Evolutionary conservation across 1,139 yeast genomes (phyloP), one percentile per base, ranked within the genome.

Genomic region (Sugiyamaella neomexicana): DNA sequence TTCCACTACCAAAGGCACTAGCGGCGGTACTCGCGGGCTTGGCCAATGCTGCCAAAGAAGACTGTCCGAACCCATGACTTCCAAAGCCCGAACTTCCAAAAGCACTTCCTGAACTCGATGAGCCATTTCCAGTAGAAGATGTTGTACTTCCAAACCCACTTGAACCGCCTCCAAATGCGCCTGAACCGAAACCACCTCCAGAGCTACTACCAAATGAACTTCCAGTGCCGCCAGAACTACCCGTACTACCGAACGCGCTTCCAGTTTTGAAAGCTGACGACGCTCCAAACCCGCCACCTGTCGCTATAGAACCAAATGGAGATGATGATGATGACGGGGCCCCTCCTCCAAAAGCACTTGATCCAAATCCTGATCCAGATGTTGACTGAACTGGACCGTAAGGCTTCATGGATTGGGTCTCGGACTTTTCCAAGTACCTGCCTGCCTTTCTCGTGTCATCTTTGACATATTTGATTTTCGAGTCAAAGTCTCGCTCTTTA

Each of bases 341-440:
- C 9, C 31, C 31, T 27, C 32, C 50, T 13, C 68, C 71, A 61
- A 68, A 66, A 32, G 56, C 48, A 15, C 51, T 17, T 12, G 43
- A n/a, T 9, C 46, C 50, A 23, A 40, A 39, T 5, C 50, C 44
- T 23, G 49, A 53, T 43, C 38, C 52, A 17, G 46, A 47, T 6
- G 56, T 42, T 8, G 55, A 37, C 29, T 39, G 46, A 25, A 34
- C 40, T 15, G 63, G 56, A 3, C 58, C 58, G 37, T 44, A 60
- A 1, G 63, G 61, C 45, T 63, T 64, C 29, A 65, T 63, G 15
- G 70, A 68, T 25, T 20, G 43, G 27, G 69, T 69, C 56, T 71
- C 75, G 1, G 80, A 72, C 38, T 75, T 63, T 57, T 82, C 86
- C n/a, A 78, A 67, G 64, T 77, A 83, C 50, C 86, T 72, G 1